A percentile compares a stretch with the other conserved stretches of the same genome.
phyloP scores from a whole-genome alignment of 139 green algal genomes.

The Microglena sp. region DNA sequence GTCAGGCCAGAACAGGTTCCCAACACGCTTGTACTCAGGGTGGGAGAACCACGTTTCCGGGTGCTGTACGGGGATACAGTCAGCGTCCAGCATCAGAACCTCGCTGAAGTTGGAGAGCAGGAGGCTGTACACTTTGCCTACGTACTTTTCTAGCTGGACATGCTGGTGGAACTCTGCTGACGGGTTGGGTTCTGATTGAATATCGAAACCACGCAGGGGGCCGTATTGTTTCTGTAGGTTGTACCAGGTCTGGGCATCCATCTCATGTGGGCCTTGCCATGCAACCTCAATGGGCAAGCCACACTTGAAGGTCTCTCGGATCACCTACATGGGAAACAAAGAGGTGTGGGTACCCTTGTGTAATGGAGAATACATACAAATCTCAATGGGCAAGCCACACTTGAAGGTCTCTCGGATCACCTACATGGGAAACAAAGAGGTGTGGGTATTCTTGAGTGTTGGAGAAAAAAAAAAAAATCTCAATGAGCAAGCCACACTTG shows the following conservation, averaged over 20 bases:
- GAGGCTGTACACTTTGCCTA: conserved; percentile 28
- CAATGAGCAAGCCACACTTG: conserved; percentile 29
- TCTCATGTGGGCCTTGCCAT: conserved; percentile 39
- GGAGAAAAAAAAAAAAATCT: conserved; percentile 8
- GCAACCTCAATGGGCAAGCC: conserved; percentile 39
- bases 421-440: conserved; percentile 1
- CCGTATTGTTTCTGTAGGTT: conserved; percentile 20
- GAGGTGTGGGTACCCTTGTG: background rate
- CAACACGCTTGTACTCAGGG: background rate
- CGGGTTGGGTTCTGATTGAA: conserved; percentile 6
- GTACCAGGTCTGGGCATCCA: conserved; percentile 27
- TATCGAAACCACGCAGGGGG: conserved; percentile 21
- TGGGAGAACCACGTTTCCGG: background rate
- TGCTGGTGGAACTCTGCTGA: conserved; percentile 4
- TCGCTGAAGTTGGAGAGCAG: conserved; percentile 19
- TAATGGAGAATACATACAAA: background rate
- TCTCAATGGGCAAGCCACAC: conserved; percentile 37
- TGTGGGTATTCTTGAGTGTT: background rate
- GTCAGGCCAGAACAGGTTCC: conserved; percentile 34
- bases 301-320: conserved; percentile 24
- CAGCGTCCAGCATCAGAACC: conserved; percentile 34
- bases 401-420: conserved; percentile 26
- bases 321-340: conserved; percentile 14
- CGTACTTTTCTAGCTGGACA: conserved; percentile 6
- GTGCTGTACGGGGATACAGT: conserved; percentile 21